Base-by-base conservation (phyloP, 805 yeast genomes). In the Monosporozyma aerobia region DNA sequence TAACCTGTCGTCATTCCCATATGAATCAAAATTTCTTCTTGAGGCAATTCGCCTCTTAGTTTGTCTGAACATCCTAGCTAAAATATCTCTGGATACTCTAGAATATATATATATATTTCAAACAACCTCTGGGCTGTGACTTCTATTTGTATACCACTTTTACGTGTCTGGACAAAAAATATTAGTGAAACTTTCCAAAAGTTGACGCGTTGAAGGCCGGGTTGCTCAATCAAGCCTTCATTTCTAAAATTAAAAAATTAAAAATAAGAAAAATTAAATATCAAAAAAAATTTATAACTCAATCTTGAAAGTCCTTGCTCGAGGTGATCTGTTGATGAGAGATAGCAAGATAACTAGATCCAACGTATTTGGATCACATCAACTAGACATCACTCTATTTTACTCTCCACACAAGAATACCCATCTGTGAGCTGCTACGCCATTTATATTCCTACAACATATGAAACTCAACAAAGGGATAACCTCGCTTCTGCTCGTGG, bases 1-100 rank as follows among this genome's bases (percentile, higher is more conserved):
- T 7, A 35, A 35, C 13, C 39, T 3, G 7, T 22, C 43, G 7
- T 29, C 37, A 27, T 39, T 27, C 23, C 10, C 30, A 16, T 56
- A 63, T 14, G 47, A 49, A 53, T 77, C 82, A 59, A 84, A 85
- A 68, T 85, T 83, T 61, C 80, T 77, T 57, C 94, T 77, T 1
- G 89, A 87, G 1, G 85, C 80, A 2, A 87, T 80, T 68, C 88
- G 78, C 71, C 88, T 79, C 64, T 82, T 85, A n/a, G 78, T 73
- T 57, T 81, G 86, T 68, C 90, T 79, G 61, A 83, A 83, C 90
- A 85, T 85, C 3, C 14, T 39, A 7, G 13, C 16, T 14, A 3
- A 13, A 32, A 3, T 7, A 9, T 13, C 13, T 32, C 13, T 32
- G 7, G 11, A 32, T 6, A 11, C 14, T 10, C 37, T 7, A 4